Evolutionary conservation across 495 filamentous ascomycete genomes (phyloP).

Genomic region (Penicillium psychrofluorescens): DNA sequence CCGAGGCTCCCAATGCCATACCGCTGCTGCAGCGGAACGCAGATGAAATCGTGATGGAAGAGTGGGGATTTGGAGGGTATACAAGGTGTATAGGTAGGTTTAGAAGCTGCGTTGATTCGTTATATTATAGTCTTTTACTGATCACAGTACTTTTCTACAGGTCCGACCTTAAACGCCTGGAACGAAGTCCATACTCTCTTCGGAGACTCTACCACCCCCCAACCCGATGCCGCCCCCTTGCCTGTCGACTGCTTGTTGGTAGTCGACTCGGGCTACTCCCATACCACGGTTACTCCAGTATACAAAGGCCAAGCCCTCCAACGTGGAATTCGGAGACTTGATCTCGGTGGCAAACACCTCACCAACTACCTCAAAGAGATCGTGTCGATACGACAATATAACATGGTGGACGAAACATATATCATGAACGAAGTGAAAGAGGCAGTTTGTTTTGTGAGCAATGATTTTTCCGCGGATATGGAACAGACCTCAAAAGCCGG

Average conservation of each 20-base stretch:
- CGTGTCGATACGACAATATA: constrained; percentile 83
- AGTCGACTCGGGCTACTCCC: constrained; percentile 87
- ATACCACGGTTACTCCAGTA: constrained; percentile 86
- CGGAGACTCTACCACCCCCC: constrained; percentile 31
- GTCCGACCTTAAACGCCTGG: constrained; percentile 74
- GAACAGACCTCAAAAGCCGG: constrained; percentile 81
- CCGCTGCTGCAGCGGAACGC: constrained; percentile 75
- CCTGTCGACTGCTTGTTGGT: constrained; percentile 80
- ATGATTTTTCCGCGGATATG: constrained; percentile 71
- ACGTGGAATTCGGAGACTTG: constrained; percentile 73
- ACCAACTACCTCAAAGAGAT: constrained; percentile 93
- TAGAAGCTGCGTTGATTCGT: no score
- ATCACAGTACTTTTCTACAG: constrained; percentile 23
- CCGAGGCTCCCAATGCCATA: constrained; percentile 87
- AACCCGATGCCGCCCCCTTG: constrained; percentile 19
- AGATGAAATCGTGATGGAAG: constrained; percentile 96
- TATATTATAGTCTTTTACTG: not conserved
- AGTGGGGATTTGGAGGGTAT: constrained; percentile 90
- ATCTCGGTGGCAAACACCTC: constrained; percentile 85
- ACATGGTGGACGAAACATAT: constrained; percentile 87
- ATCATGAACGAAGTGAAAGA: constrained; percentile 97
- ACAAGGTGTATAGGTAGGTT: constrained; percentile 55
- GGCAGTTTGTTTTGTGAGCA: constrained; percentile 73
- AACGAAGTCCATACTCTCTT: constrained; percentile 66
- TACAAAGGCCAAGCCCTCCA: constrained; percentile 76